Evolutionary conservation across 1,284 basidiomycete species (phyloP).

Genomic region (Wallemia hederae): DNA sequence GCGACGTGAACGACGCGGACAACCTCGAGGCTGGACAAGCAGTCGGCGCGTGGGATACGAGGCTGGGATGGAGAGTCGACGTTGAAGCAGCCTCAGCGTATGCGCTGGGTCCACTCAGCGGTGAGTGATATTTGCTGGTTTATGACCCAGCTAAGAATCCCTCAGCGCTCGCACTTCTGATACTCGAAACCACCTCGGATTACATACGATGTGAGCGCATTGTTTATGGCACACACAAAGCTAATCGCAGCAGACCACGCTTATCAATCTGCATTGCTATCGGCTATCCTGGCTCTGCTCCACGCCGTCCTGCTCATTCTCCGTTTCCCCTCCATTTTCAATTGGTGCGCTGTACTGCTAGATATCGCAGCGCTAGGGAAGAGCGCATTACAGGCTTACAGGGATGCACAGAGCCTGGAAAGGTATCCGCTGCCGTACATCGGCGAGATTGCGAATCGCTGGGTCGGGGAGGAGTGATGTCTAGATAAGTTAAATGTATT

Average conservation of each 20-base stretch:
- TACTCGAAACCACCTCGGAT: conserved; percentile 49
- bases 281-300: conserved; percentile 30
- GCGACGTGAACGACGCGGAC: background rate
- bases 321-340: conserved; percentile 17
- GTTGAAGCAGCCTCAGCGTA: conserved; percentile 36
- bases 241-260: conserved; percentile 14
- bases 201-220: conserved; percentile 48
- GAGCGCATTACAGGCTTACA: conserved; percentile 27
- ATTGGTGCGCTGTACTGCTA: conserved; percentile 21
- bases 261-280: conserved; percentile 46
- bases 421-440: conserved; percentile 35
- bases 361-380: conserved; percentile 17
- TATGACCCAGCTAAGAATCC: background rate
- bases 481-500: background rate
- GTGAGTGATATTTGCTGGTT: conserved; percentile 19
- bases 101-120: conserved; percentile 38
- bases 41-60: conserved; percentile 31
- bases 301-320: conserved; percentile 29
- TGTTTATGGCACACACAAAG: background rate
- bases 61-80: conserved; percentile 38
- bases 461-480: conserved; percentile 35
- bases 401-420: conserved; percentile 29
- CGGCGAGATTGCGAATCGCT: conserved; percentile 37
- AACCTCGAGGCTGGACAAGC: background rate
- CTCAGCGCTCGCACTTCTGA: conserved; percentile 32